Evolutionary conservation across 306 rosid genomes (phyloP).

Genomic region (Medicago arabica): DNA sequence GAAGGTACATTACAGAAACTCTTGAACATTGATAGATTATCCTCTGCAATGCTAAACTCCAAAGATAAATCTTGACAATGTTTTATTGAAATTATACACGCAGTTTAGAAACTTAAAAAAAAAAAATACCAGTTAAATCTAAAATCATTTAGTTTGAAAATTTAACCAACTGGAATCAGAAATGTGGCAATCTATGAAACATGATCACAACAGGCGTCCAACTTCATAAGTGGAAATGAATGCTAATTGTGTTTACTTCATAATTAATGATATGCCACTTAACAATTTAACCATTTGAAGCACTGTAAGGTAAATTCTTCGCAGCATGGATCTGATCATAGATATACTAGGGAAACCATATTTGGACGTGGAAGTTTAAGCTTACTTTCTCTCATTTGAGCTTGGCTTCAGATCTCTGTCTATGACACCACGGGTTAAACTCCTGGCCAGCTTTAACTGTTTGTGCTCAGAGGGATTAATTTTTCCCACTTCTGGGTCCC

Average conservation of each 20-base stretch:
- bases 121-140: slow-evolving; percentile 15
- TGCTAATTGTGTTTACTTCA: slow-evolving; percentile 36
- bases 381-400: slow-evolving; percentile 92
- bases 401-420: slow-evolving; percentile 98
- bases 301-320: slow-evolving; percentile 18
- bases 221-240: slow-evolving; percentile 1
- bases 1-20: slow-evolving; percentile 11
- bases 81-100: neutral
- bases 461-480: slow-evolving; percentile 96
- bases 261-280: slow-evolving; percentile 21
- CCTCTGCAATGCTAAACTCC: slow-evolving; percentile 12
- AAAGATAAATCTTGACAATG: slow-evolving; percentile 19
- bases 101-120: slow-evolving; percentile 2
- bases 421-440: slow-evolving; percentile 95
- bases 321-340: slow-evolving; percentile 26
- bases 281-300: slow-evolving; percentile 35
- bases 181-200: slow-evolving; percentile 22
- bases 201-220: neutral
- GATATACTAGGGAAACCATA: slow-evolving; percentile 23
- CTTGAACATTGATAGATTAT: slow-evolving; percentile 26
- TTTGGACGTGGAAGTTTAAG: slow-evolving; percentile 35
- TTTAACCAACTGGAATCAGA: slow-evolving; percentile 31
- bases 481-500: slow-evolving; percentile 97
- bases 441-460: slow-evolving; percentile 94
- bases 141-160: slow-evolving; percentile 35